These are phyloP conservation scores for Oryza nivara DNA, from an alignment of 176 grass and related monocot genomes.

Conservation along the genomic window DNA sequence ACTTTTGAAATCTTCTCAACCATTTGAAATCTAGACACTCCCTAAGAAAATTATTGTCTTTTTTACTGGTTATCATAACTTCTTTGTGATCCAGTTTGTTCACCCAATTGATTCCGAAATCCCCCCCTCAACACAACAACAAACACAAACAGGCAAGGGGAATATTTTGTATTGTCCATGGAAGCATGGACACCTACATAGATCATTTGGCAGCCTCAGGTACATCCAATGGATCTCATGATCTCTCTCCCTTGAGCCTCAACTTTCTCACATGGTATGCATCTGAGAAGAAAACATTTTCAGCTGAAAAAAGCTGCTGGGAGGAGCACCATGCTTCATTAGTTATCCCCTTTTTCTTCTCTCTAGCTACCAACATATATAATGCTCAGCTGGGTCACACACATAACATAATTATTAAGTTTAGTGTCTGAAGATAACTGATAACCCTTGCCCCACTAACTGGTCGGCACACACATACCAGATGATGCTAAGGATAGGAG, in stretches of 20 bases:
- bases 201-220: not conserved
- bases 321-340: conserved; percentile 19
- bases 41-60: too few relatives aligned
- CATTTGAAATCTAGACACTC: too few relatives aligned
- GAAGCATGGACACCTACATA: not conserved
- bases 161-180: conserved; percentile 16
- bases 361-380: not conserved
- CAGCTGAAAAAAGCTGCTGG: conserved; percentile 23
- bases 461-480: conserved; percentile 1
- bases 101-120: not conserved
- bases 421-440: conserved; percentile 21
- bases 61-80: too few relatives aligned
- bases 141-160: not conserved
- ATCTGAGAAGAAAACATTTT: conserved; percentile 15
- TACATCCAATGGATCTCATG: conserved; percentile 14
- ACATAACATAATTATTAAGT: conserved; percentile 10
- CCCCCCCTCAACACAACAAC: not conserved
- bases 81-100: not conserved
- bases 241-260: not conserved
- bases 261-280: conserved; percentile 34
- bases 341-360: not conserved
- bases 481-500: not conserved
- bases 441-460: conserved; percentile 33
- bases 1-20: too few relatives aligned
- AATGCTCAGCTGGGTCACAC: conserved; percentile 38